A percentile compares a stretch with the other conserved stretches of the same genome.
Conservation (phyloP, 1,139 yeast genomes). For the Diutina catenulata region DNA sequence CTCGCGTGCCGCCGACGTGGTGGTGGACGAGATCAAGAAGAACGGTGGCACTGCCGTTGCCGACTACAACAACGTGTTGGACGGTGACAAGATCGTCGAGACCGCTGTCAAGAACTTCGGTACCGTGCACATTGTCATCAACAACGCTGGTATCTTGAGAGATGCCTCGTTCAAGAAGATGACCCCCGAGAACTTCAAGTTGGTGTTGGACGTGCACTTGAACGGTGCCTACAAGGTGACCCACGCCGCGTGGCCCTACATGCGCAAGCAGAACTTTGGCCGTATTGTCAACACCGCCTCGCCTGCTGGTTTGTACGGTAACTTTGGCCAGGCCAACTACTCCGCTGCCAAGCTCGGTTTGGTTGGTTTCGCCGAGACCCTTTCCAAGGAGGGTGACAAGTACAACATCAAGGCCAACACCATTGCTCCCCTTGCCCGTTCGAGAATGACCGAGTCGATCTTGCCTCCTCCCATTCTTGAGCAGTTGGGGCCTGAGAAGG, state of each 20-base stretch:
- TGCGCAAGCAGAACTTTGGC: slow-evolving; percentile 78
- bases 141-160: slow-evolving; percentile 91
- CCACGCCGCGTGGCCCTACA: slow-evolving; percentile 86
- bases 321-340: slow-evolving; percentile 94
- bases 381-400: slow-evolving; percentile 86
- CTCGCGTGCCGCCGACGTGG: slow-evolving; percentile 72
- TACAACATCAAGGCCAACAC: slow-evolving; percentile 77
- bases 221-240: slow-evolving; percentile 83
- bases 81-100: slow-evolving; percentile 76
- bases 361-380: slow-evolving; percentile 85
- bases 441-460: slow-evolving; percentile 90
- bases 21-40: slow-evolving; percentile 69
- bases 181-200: slow-evolving; percentile 68
- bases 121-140: slow-evolving; percentile 77
- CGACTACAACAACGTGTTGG: slow-evolving; percentile 83
- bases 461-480: slow-evolving; percentile 79
- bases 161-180: slow-evolving; percentile 70
- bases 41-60: slow-evolving; percentile 87
- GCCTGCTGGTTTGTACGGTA: slow-evolving; percentile 94
- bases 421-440: slow-evolving; percentile 90
- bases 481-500: slow-evolving; percentile 73
- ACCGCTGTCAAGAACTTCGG: slow-evolving; percentile 85
- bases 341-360: slow-evolving; percentile 88
- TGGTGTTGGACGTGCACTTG: slow-evolving; percentile 78
- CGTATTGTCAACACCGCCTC: slow-evolving; percentile 86